A percentile compares a stretch with the other conserved stretches of the same genome.
Conservation (phyloP, 148 eudicot species). For the Simmondsia chinensis region DNA sequence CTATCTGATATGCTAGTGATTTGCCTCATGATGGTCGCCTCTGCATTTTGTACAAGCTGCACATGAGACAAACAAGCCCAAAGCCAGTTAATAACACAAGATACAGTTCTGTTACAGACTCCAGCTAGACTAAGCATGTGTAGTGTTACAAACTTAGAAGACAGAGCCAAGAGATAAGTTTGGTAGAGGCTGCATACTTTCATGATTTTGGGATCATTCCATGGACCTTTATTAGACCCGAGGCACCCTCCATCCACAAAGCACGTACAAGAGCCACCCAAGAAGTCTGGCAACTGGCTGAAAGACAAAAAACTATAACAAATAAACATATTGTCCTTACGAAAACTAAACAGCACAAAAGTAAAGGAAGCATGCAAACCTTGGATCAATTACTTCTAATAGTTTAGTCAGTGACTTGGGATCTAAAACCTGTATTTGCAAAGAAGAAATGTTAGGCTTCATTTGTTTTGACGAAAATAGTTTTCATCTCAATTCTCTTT, state of each 20-base stretch:
- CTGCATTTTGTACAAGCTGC: constrained; percentile 48
- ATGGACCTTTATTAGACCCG: constrained; percentile 62
- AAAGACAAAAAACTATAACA: constrained; percentile 2
- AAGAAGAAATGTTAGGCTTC: not conserved
- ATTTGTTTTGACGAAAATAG: too few species aligned
- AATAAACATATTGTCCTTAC: constrained; percentile 1
- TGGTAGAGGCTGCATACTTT: constrained; percentile 37
- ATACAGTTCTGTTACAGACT: too few species aligned
- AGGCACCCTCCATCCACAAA: constrained; percentile 60
- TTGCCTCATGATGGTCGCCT: constrained; percentile 39
- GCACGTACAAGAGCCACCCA: constrained; percentile 72
- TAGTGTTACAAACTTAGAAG: too few species aligned
- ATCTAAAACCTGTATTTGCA: constrained; percentile 45
- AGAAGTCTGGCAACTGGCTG: constrained; percentile 75
- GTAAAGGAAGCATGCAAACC: constrained; percentile 29
- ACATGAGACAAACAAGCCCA: constrained; percentile 7
- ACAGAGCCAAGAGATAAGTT: too few species aligned
- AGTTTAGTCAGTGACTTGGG: constrained; percentile 44
- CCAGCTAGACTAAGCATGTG: too few species aligned
- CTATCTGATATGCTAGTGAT: constrained; percentile 34
- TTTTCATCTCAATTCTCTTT: too few species aligned
- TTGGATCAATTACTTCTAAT: constrained; percentile 46
- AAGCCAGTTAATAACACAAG: too few species aligned
- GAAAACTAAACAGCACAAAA: not conserved
- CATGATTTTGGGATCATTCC: constrained; percentile 65